These are phyloP conservation scores for Malania oleifera DNA, from an alignment of 164 flowering plant genomes.

Conservation along the genomic window DNA sequence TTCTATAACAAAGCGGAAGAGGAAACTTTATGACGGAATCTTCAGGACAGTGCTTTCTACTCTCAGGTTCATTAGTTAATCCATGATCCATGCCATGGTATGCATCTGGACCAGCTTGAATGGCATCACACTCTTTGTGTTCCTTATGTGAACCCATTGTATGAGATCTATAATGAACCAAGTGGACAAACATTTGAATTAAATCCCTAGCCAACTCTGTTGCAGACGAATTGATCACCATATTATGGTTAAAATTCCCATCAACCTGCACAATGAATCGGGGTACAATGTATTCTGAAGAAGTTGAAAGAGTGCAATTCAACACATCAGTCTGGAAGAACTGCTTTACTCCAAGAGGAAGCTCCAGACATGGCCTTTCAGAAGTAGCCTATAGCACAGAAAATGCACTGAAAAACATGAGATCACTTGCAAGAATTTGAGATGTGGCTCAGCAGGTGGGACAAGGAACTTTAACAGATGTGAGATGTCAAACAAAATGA, in stretches of 20 bases:
- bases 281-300: slow-evolving; percentile 38
- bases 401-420: background rate
- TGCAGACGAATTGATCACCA: slow-evolving; percentile 50
- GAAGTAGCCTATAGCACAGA: slow-evolving; percentile 73
- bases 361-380: slow-evolving; percentile 46
- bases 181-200: slow-evolving; percentile 56
- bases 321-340: slow-evolving; percentile 49
- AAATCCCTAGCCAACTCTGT: slow-evolving; percentile 48
- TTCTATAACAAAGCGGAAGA: slow-evolving; percentile 24
- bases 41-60: slow-evolving; percentile 15
- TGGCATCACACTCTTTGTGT: slow-evolving; percentile 14
- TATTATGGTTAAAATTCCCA: slow-evolving; percentile 51
- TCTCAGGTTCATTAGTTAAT: slow-evolving; percentile 16
- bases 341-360: slow-evolving; percentile 54
- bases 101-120: slow-evolving; percentile 14
- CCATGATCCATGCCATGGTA: slow-evolving; percentile 10
- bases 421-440: background rate
- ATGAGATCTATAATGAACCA: slow-evolving; percentile 56
- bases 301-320: slow-evolving; percentile 18
- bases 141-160: slow-evolving; percentile 9
- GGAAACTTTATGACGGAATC: slow-evolving; percentile 23
- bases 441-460: background rate
- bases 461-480: no score
- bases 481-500: no score
- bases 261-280: slow-evolving; percentile 53